A percentile compares a stretch with the other conserved stretches of the same genome.
Conservation (phyloP, 768 basidiomycete genomes). For the Vararia minispora region DNA sequence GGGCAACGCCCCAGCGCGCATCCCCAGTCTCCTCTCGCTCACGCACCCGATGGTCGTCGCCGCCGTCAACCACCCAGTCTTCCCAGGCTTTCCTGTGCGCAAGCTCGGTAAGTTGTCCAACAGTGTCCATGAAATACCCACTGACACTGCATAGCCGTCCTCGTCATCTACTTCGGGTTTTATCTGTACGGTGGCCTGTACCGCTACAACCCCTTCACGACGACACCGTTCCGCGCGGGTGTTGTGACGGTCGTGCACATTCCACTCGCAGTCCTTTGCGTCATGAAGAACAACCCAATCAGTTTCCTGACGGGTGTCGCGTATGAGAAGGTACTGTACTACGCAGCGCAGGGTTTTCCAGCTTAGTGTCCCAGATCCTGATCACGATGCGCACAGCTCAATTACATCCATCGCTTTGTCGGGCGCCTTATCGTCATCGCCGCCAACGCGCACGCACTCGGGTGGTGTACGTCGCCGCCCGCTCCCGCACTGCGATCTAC, state of each 20-base stretch:
- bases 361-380: neutral
- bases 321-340: constrained; percentile 37
- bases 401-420: constrained; percentile 41
- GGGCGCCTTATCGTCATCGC: constrained; percentile 32
- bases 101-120: too few species aligned
- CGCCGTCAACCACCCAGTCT: constrained; percentile 23
- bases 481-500: too few species aligned
- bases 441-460: constrained; percentile 30
- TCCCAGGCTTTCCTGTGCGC: constrained; percentile 26
- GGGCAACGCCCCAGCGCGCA: constrained; percentile 21
- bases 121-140: too few species aligned
- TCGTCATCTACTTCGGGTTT: constrained; percentile 24
- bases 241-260: constrained; percentile 33
- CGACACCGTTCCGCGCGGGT: constrained; percentile 23
- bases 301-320: constrained; percentile 29
- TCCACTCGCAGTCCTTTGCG: constrained; percentile 31
- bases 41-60: constrained; percentile 22
- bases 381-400: constrained; percentile 19
- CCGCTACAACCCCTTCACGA: constrained; percentile 23
- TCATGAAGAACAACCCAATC: constrained; percentile 38
- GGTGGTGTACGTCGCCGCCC: constrained; percentile 29
- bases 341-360: too few species aligned
- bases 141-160: too few species aligned
- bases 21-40: constrained; percentile 25
- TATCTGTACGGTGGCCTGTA: constrained; percentile 27